Evolutionary conservation across 805 yeast genomes (phyloP), one percentile per base, ranked within the genome.

Genomic region (Candida ficus): DNA sequence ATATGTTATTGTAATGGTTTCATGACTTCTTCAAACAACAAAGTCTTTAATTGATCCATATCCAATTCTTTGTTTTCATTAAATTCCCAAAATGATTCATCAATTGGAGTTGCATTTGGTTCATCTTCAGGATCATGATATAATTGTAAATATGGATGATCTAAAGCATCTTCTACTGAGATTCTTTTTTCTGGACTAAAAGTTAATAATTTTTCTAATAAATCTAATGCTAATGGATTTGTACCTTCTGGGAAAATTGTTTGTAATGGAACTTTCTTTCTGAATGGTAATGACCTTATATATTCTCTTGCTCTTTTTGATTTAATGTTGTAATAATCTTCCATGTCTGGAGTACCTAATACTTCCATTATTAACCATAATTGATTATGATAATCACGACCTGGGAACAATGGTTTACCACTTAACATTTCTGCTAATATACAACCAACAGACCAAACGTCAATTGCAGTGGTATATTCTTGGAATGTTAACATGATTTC

Each of bases 11-110:
- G 57, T 18, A 66, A 48, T 0, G 70, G 68, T 28, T 58, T 67
- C 82, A 83, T 80, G 36, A 90, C 83, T 65, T 90, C 96, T 38
- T 83, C 85, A 50, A 77, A 85, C 42, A 90, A 68, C 75, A 88
- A 67, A 49, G 71, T 70, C 61, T 88, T 88, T 60, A 91, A 70
- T 49, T 83, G 83, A 23, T 76, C 80, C 48, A 86, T 71, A 17
- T 82, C 72, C 40, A 88, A 71, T 53, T 89, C 89, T 39, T 74
- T 51, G 34, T 61, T 65, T 43, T 66, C 68, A 46, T 66, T 67
- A 22, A 64, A 48, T 43, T 62, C 65, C 71, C 73, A 67, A 38
- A 67, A 66, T 25, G 57, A 54, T 42, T 67, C 71, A 17, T 60
- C 58, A 3, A 55, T 48, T 2, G 68, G 67, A 10, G 57, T 54